A percentile compares a stretch with the other conserved stretches of the same genome.
Conservation (phyloP, 306 rosid species). For the Trifolium dubium region DNA sequence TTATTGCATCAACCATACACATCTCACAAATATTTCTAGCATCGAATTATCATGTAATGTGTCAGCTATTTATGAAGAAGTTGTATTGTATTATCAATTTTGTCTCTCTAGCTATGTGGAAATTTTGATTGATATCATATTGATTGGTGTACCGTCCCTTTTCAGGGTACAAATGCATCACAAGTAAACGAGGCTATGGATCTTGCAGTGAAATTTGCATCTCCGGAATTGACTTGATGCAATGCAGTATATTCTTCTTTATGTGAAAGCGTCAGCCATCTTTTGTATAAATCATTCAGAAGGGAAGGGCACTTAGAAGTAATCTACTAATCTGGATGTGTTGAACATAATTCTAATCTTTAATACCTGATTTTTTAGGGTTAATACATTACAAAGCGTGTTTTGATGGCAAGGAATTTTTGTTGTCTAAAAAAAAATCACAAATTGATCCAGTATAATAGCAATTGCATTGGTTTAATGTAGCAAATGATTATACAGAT, state of each 20-base stretch:
- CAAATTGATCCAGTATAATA: conserved; percentile 10
- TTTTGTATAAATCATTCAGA: conserved; percentile 6
- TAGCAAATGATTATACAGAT: background rate
- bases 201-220: conserved; percentile 73
- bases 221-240: conserved; percentile 58
- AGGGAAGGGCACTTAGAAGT: background rate
- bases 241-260: conserved; percentile 29
- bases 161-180: conserved; percentile 91
- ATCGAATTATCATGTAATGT: background rate
- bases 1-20: too few species aligned
- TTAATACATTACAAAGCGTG: background rate
- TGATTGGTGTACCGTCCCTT: conserved; percentile 22
- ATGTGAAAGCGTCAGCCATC: conserved; percentile 10
- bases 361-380: too few species aligned
- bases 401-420: background rate
- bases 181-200: conserved; percentile 73
- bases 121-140: background rate
- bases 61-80: background rate
- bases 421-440: background rate
- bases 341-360: too few species aligned
- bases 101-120: background rate
- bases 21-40: background rate
- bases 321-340: conserved; percentile 20
- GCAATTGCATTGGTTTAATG: conserved; percentile 7
- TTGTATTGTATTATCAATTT: background rate